These are phyloP conservation scores for Sordariomycetes sp. DNA, from an alignment of 2,329 filamentous ascomycete species.

Conservation along the genomic window DNA sequence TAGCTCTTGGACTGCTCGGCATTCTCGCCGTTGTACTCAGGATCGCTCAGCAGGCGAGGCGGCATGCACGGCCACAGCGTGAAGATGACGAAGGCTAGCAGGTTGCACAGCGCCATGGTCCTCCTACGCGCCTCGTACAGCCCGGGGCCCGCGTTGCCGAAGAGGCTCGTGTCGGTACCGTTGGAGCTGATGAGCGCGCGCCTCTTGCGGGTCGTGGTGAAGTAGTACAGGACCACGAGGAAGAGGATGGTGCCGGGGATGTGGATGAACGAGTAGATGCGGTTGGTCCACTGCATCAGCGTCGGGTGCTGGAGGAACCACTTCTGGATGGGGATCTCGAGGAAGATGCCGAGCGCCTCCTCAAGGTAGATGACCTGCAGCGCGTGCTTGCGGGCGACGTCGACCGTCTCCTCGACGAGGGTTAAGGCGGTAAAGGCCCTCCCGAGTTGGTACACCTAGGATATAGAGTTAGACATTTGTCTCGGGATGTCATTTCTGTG, in stretches of 20 bases:
- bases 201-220: slow-evolving; percentile 50
- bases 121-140: slow-evolving; percentile 42
- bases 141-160: slow-evolving; percentile 21
- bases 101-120: slow-evolving; percentile 49
- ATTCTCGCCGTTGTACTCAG: slow-evolving; percentile 36
- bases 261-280: slow-evolving; percentile 65
- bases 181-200: slow-evolving; percentile 13
- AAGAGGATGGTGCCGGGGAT: slow-evolving; percentile 66
- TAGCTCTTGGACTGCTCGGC: slow-evolving; percentile 46
- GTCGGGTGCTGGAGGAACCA: slow-evolving; percentile 34
- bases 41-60: slow-evolving; percentile 43
- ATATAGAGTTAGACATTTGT: background rate
- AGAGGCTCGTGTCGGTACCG: slow-evolving; percentile 6
- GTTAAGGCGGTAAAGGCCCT: slow-evolving; percentile 60
- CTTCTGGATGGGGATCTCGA: slow-evolving; percentile 48
- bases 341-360: slow-evolving; percentile 48
- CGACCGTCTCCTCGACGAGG: slow-evolving; percentile 52
- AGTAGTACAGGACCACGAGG: slow-evolving; percentile 49
- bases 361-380: slow-evolving; percentile 56
- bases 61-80: slow-evolving; percentile 54
- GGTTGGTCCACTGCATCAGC: slow-evolving; percentile 56
- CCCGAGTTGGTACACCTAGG: slow-evolving; percentile 59
- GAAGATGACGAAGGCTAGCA: slow-evolving; percentile 46
- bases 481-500: background rate
- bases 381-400: slow-evolving; percentile 55